Percentiles rank a stretch among this genome's conserved stretches.
These are phyloP conservation scores for Nemania abortiva DNA, from an alignment of 2,329 filamentous ascomycete species.

Conservation along the genomic window DNA sequence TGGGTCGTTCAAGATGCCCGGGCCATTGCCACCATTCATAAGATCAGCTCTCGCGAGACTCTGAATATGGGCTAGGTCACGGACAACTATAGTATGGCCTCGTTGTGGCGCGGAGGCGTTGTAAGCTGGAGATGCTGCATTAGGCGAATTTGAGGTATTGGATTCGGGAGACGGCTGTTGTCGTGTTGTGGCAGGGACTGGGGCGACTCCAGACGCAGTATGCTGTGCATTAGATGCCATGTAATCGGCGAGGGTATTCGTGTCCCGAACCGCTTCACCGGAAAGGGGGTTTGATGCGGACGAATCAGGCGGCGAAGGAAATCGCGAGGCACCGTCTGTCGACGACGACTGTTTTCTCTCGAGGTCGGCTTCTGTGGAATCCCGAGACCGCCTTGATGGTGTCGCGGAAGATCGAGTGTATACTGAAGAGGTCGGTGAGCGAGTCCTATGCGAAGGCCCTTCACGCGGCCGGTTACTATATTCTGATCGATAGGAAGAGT, in stretches of 20 bases:
- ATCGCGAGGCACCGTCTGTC: slow-evolving; percentile 59
- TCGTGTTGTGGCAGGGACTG: slow-evolving; percentile 44
- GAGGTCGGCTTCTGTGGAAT: slow-evolving; percentile 42
- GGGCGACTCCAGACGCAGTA: slow-evolving; percentile 43
- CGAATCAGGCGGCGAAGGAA: slow-evolving; percentile 67
- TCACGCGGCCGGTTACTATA: slow-evolving; percentile 54
- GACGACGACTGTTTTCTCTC: slow-evolving; percentile 46
- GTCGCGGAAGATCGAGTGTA: slow-evolving; percentile 46
- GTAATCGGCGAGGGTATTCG: slow-evolving; percentile 54
- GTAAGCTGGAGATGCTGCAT: slow-evolving; percentile 48
- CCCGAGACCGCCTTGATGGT: slow-evolving; percentile 50
- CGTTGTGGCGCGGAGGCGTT: slow-evolving; percentile 55
- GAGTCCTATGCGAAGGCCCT: slow-evolving; percentile 41
- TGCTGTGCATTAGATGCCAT: slow-evolving; percentile 61
- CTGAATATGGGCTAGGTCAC: slow-evolving; percentile 91
- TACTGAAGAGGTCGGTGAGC: slow-evolving; percentile 43
- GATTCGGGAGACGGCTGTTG: slow-evolving; percentile 51
- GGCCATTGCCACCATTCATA: slow-evolving; percentile 62
- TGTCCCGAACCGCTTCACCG: slow-evolving; percentile 57
- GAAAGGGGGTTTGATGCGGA: slow-evolving; percentile 61
- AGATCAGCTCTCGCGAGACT: slow-evolving; percentile 85
- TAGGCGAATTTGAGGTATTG: slow-evolving; percentile 45
- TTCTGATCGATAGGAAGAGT: slow-evolving; percentile 55
- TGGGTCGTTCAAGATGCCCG: slow-evolving; percentile 64
- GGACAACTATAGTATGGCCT: slow-evolving; percentile 78